Base-by-base conservation (phyloP, 495 filamentous ascomycete genomes). In the Hypoxylon lienhwacheense region DNA sequence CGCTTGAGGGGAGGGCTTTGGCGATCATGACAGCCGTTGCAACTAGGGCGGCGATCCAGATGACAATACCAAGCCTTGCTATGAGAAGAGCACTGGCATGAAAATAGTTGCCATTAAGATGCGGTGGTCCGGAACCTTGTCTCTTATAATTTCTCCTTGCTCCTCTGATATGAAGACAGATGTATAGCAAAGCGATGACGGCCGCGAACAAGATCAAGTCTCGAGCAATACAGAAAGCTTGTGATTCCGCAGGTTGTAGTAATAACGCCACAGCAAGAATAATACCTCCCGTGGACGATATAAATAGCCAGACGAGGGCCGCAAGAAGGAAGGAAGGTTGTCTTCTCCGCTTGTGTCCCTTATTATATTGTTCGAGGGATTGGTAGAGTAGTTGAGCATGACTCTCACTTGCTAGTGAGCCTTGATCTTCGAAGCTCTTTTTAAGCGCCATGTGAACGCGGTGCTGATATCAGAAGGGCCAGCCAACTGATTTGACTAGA, bases 81-180 rank as follows among this genome's bases (percentile, higher is more conserved):
- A 62, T 33, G n/a, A 67, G 52, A 37, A 67, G 47, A 20, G 65
- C 65, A n/a, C 65, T 63, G 26, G 61, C 65, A 34, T 65, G 65
- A 7, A 67, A 42, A 25, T 65, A 67, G 0, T 60, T 25, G 10
- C 65, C 65, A 8, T 65, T 53, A 1, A 57, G 41, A 28, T 65
- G 61, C 12, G 65, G 65, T 11, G 61, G 61, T 1, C 59, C 53
- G 2, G 33, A 12, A 2, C 59, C 49, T 33, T 37, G 39, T 19
- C 53, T 54, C 25, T 8, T 55, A 19, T 52, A 53, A 19, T 61
- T 36, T 19, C 43, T 65, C 29, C 55, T 16, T 5, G 65, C 62
- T 10, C 55, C 65, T 29, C 59, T 50, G 33, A 67, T 41, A 44
- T 67, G 65, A 10, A 67, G 26, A 37, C 48, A 57, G 8, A 67